Evolutionary conservation across 2,329 filamentous ascomycete species (phyloP).

Genomic region (Colletotrichum liaoningense): DNA sequence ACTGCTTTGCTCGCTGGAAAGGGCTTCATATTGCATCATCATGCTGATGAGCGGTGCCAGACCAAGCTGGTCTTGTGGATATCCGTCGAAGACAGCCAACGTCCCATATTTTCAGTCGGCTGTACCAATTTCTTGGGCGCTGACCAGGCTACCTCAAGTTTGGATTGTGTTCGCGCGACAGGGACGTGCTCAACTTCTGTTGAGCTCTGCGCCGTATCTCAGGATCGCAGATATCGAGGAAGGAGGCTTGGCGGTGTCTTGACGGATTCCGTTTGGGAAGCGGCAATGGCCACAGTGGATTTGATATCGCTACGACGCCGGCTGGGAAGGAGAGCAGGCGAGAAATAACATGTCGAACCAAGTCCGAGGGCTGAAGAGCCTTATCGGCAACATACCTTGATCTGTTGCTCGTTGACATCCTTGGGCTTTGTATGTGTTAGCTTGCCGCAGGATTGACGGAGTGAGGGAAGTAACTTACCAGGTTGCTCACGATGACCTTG

Average conservation of each 20-base stretch:
- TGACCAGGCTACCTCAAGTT: constrained; percentile 64
- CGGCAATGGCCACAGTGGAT: constrained; percentile 29
- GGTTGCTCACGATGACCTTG: constrained; percentile 98
- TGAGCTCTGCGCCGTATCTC: constrained; percentile 43
- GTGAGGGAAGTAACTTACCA: constrained; percentile 71
- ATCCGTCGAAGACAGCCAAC: constrained; percentile 36
- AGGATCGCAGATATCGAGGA: constrained; percentile 43
- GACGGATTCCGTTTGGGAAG: constrained; percentile 22
- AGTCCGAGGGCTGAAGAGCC: constrained; percentile 76
- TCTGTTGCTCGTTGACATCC: constrained; percentile 96
- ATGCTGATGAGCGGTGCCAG: constrained; percentile 15
- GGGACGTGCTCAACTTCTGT: constrained; percentile 70
- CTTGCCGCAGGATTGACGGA: background rate
- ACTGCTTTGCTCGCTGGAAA: constrained; percentile 63
- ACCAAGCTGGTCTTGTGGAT: constrained; percentile 27
- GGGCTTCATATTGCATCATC: constrained; percentile 16
- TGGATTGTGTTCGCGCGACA: constrained; percentile 59
- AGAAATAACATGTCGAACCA: constrained; percentile 70
- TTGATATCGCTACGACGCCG: constrained; percentile 36
- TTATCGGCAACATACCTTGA: constrained; percentile 99
- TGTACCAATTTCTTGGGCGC: constrained; percentile 49
- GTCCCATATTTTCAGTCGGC: constrained; percentile 39
- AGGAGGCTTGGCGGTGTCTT: constrained; percentile 43
- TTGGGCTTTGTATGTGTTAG: constrained; percentile 78
- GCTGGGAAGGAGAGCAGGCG: constrained; percentile 50